Percentiles rank a stretch among this genome's conserved stretches.
Conservation (phyloP, 2,329 filamentous ascomycete species). For the Penicillium corylophilum region DNA sequence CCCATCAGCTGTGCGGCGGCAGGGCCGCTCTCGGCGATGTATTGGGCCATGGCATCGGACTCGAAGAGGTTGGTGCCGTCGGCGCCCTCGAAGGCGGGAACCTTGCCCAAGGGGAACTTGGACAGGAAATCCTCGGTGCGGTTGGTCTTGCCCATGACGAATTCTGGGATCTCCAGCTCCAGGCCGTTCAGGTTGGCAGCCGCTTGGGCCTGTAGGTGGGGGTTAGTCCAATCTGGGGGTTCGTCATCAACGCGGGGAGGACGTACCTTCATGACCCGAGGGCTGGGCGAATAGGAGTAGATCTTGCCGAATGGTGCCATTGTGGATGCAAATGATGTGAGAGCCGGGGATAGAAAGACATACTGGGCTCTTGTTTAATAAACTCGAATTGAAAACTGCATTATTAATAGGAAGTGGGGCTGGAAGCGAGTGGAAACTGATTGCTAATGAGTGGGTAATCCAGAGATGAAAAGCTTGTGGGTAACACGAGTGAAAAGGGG, state of each 20-base stretch:
- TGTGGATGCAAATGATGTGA: slow-evolving; percentile 13
- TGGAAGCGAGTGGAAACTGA: slow-evolving; percentile 15
- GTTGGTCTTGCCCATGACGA: slow-evolving; percentile 46
- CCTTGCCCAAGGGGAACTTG: slow-evolving; percentile 55
- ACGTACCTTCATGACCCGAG: slow-evolving; percentile 24
- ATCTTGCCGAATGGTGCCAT: slow-evolving; percentile 28
- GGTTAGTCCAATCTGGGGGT: neutral
- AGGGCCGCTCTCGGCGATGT: slow-evolving; percentile 49
- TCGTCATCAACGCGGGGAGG: neutral
- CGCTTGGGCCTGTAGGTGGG: slow-evolving; percentile 27
- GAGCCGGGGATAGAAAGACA: neutral
- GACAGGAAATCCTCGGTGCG: slow-evolving; percentile 46
- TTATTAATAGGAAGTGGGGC: slow-evolving; percentile 6
- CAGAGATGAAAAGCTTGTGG: neutral
- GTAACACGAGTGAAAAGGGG: neutral
- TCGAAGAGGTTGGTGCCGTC: slow-evolving; percentile 51
- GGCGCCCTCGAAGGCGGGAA: slow-evolving; percentile 50
- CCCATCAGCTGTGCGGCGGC: slow-evolving; percentile 48
- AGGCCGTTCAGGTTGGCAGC: slow-evolving; percentile 39
- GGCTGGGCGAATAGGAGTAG: slow-evolving; percentile 22
- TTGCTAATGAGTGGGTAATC: slow-evolving; percentile 8
- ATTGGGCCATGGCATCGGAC: slow-evolving; percentile 49
- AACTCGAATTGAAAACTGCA: neutral
- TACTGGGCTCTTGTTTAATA: neutral
- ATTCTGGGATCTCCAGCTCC: slow-evolving; percentile 33